Evolutionary conservation across 1,284 basidiomycete genomes (phyloP), one percentile per base, ranked within the genome.

Genomic region (Polyporus tsugae): DNA sequence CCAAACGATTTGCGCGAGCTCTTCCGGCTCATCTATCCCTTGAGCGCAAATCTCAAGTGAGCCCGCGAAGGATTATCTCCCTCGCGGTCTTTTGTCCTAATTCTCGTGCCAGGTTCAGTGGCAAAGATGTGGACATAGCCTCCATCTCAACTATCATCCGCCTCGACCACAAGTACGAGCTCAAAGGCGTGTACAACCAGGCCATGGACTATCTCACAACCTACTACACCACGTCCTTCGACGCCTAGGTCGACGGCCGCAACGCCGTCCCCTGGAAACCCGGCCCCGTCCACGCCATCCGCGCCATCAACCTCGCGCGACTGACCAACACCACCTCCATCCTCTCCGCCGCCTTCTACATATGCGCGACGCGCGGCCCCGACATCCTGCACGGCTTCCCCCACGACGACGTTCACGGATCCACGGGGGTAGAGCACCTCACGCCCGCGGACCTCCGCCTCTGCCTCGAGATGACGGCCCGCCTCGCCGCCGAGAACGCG

Each of bases 151-250:
- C 60, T 11, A 58, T 69, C 35, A 39, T 67, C 17, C 70, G 67
- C 9, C 44, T 72, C 6, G 70, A 63, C 17, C 68, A 72, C 66
- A 72, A 72, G 38, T 72, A 72, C 53, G 62, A 68, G 42, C 44
- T 69, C 60, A 55, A 53, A 11, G 61, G 57, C 10, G 42, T 72
- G 7, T 44, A 67, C 38, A 36, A 53, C 0, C 60, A 67, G 38
- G 65, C 66, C 1, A 25, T 68, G 44, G n/a, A 33, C 5, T 60
- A 63, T 15, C 63, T 72, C 52, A 59, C 53, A 0, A 53, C 52
- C 17, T 67, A 61, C 59, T 72, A 67, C 62, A 67, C 66, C 6
- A 41, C 46, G 17, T 46, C 44, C 58, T 67, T 67, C 59, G 60
- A 70, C 38, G 57, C 25, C 10, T 68, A 64, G 70, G 39, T 9